Base-by-base conservation (phyloP, 352 stramenopile species). In the Halophytophthora polymorphica region DNA sequence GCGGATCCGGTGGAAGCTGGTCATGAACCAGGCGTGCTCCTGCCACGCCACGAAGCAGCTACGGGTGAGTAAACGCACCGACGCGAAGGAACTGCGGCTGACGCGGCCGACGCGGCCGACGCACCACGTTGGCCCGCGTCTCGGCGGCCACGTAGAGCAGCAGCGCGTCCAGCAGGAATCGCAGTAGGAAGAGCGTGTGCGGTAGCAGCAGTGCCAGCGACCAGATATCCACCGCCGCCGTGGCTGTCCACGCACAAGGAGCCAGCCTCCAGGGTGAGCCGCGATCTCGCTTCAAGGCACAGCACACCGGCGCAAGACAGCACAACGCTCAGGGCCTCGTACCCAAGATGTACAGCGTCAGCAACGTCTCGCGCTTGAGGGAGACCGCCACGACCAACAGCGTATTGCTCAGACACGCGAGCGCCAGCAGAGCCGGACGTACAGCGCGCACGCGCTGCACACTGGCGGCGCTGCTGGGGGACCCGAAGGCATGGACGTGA, bases 21-120 rank as follows among this genome's bases (percentile, higher is more conserved):
- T 83, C 36, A 86, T 57, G 51, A 88, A 85, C 75, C 75, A 88
- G 38, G 66, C 40, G 18, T 77, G 64, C 7, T 71, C 66, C 77
- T 88, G 58, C 51, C 13, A 6, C 34, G 29, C 49, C 45, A 18
- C 21, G 58, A 15, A 54, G 40, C 2, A 56, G 22, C 34, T 18
- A 17, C 22, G 22, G 34, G 45, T 15, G 21, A 18, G 25, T n/a
- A n/a, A n/a, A n/a, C 2, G 18, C 6, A 22, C 17, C 34, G 45
- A 2, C 29, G 36, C 18, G 36, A 53, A 4, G 13, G 34, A 33
- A 22, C 15, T 34, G 18, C 28, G 21, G 18, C 41, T 10, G 25
- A 31, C 25, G 38, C 28, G 33, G n/a, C 29, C 12, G 13, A 40
- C 53, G 38, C 28, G 33, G n/a, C 29, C 12, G 13, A 40, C 53